These are phyloP conservation scores for Cordyceps tenuipes DNA, from an alignment of 2,329 filamentous ascomycete species.

Conservation along the genomic window DNA sequence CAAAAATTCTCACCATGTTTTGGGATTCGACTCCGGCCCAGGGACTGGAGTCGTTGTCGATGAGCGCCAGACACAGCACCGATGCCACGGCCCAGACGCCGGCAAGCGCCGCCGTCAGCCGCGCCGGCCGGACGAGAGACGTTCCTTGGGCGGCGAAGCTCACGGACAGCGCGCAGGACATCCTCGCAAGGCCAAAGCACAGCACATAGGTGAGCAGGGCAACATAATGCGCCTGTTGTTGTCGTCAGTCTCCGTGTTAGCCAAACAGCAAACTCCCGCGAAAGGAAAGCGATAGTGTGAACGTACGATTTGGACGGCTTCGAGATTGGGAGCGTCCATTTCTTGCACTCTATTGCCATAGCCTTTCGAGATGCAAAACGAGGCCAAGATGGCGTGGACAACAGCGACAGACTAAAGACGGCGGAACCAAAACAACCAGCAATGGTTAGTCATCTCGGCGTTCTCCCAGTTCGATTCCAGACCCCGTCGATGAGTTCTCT, in stretches of 20 bases:
- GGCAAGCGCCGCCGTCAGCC: not conserved
- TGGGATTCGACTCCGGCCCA: not conserved
- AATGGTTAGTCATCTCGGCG: not conserved
- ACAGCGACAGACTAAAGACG: not conserved
- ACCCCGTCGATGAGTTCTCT: not conserved
- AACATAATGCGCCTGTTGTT: not conserved
- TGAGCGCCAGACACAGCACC: not conserved
- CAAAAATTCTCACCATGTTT: not conserved
- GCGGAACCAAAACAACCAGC: too few relatives aligned
- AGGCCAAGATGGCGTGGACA: not conserved
- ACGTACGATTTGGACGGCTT: not conserved
- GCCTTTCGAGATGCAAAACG: not conserved
- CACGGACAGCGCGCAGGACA: not conserved
- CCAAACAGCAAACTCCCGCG: too few relatives aligned
- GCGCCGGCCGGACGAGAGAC: not conserved
- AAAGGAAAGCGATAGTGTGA: too few relatives aligned
- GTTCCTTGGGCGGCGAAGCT: not conserved
- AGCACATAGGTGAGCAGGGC: slow-evolving; percentile 2
- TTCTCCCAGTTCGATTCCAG: not conserved
- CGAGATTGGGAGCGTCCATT: not conserved
- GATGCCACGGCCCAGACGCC: not conserved
- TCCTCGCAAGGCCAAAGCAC: not conserved
- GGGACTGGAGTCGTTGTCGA: not conserved
- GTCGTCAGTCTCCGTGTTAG: not conserved
- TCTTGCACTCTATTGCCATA: not conserved